Conservation (phyloP, 352 stramenopile species). For the Pythium pyrilobum region DNA sequence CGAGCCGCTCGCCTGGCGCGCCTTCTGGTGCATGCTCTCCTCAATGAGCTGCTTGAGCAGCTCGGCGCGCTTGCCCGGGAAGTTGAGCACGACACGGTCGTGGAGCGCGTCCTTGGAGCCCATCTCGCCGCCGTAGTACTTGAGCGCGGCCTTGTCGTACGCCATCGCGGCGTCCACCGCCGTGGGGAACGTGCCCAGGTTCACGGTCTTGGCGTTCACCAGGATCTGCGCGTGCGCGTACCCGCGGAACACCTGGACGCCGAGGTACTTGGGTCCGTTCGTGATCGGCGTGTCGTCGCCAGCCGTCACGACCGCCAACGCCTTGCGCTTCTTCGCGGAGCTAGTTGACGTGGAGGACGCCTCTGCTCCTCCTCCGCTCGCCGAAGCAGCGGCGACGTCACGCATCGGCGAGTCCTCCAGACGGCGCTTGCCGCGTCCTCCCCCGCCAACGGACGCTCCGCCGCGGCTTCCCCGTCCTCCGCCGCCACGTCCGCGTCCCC, state of each 20-base stretch:
- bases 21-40: conserved; percentile 53
- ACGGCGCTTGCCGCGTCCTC: conserved; percentile 49
- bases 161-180: conserved; percentile 64
- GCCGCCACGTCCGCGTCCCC: conserved; percentile 27
- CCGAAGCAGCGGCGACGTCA: background rate
- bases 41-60: conserved; percentile 57
- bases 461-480: conserved; percentile 16
- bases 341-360: background rate
- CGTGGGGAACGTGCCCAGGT: conserved; percentile 66
- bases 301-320: background rate
- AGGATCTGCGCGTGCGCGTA: conserved; percentile 77
- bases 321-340: conserved; percentile 33
- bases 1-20: conserved; percentile 14
- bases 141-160: conserved; percentile 78
- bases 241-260: conserved; percentile 62
- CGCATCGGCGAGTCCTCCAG: conserved; percentile 28
- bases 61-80: conserved; percentile 56
- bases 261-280: conserved; percentile 43
- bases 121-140: conserved; percentile 58
- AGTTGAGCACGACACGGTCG: conserved; percentile 68
- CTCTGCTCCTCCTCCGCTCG: background rate
- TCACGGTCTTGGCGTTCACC: conserved; percentile 71
- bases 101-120: conserved; percentile 31
- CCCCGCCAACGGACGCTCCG: conserved; percentile 13
- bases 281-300: conserved; percentile 12